Conservation (phyloP, 2,329 filamentous ascomycete genomes). For the Furcasterigmium furcatum region DNA sequence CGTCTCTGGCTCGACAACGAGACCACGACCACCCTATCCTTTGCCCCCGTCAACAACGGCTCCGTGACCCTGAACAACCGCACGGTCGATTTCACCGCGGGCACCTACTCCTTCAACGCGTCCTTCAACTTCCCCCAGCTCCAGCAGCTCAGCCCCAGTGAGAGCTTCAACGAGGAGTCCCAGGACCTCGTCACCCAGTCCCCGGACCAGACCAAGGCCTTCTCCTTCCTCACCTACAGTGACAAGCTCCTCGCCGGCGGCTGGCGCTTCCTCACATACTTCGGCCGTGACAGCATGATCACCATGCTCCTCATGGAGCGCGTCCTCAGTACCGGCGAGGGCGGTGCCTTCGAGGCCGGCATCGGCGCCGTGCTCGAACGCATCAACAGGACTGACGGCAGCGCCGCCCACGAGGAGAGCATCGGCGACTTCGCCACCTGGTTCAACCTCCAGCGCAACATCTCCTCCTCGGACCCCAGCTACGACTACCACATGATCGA, state of each 20-base stretch:
- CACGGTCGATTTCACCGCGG: constrained; percentile 44
- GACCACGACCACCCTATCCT: constrained; percentile 51
- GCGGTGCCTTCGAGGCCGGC: constrained; percentile 57
- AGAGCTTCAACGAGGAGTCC: constrained; percentile 47
- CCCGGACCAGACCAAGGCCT: constrained; percentile 43
- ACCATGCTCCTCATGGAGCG: constrained; percentile 54
- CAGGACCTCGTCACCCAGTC: constrained; percentile 40
- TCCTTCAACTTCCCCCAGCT: constrained; percentile 62
- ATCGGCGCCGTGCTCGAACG: constrained; percentile 59
- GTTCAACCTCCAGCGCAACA: constrained; percentile 50
- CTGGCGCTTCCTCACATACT: constrained; percentile 66
- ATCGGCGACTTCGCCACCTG: constrained; percentile 64
- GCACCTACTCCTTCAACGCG: constrained; percentile 55
- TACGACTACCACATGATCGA: constrained; percentile 63
- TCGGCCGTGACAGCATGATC: constrained; percentile 64
- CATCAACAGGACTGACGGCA: constrained; percentile 56
- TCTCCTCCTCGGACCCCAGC: constrained; percentile 45
- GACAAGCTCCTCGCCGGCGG: constrained; percentile 61
- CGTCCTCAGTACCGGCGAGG: constrained; percentile 52
- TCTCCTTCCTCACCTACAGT: constrained; percentile 62
- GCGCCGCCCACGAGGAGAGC: constrained; percentile 62
- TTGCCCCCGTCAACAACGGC: constrained; percentile 30
- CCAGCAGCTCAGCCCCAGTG: constrained; percentile 42
- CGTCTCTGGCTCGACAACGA: constrained; percentile 60
- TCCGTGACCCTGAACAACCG: constrained; percentile 30